These are phyloP conservation scores for Diversispora eburnea DNA, from an alignment of 192 early-diverging fungal genomes.

Conservation along the genomic window DNA sequence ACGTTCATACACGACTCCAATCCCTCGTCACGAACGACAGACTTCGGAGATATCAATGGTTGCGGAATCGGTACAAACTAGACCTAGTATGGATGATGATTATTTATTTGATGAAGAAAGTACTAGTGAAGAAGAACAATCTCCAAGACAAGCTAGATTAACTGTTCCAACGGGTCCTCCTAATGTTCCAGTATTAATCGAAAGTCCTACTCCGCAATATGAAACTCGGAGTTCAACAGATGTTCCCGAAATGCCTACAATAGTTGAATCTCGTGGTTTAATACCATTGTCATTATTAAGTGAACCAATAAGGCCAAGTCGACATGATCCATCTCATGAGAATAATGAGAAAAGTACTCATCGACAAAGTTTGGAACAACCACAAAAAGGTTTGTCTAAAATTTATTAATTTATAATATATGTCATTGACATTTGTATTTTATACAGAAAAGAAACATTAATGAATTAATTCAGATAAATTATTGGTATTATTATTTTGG, in stretches of 20 bases:
- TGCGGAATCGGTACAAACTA: constrained; percentile 27
- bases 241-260: neutral
- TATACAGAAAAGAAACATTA: neutral
- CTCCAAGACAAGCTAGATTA: neutral
- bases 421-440: neutral
- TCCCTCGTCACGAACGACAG: neutral
- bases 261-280: neutral
- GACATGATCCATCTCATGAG: neutral
- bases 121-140: constrained; percentile 23
- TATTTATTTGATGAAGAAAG: constrained; percentile 23
- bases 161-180: neutral
- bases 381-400: neutral
- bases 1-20: constrained; percentile 13
- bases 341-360: neutral
- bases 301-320: neutral
- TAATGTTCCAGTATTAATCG: neutral
- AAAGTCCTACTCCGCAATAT: constrained; percentile 6
- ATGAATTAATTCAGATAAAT: neutral
- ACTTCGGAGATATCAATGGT: constrained; percentile 20
- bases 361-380: neutral
- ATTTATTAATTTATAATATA: neutral
- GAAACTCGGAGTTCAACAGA: neutral
- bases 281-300: constrained; percentile 13
- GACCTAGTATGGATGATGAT: constrained; percentile 24
- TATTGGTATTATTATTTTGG: too few species aligned